phyloP scores from a whole-genome alignment of 495 filamentous ascomycete genomes.

The Penicillium cosmopolitanum region DNA sequence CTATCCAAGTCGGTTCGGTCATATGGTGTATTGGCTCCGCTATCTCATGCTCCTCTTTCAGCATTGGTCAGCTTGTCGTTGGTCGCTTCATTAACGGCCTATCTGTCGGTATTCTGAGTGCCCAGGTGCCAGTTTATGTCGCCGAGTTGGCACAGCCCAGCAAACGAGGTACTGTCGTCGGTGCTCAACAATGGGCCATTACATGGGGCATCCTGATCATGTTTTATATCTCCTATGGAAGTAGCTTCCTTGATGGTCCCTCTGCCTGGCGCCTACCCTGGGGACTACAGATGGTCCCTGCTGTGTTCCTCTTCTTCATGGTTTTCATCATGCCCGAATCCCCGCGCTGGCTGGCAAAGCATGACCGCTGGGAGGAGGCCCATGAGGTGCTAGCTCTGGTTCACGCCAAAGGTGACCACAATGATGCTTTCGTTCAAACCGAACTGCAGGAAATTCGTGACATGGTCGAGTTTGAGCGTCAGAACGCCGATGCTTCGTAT shows the following conservation, averaged over 20 bases:
- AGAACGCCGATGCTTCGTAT: conserved; percentile 64
- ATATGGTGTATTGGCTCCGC: conserved; percentile 70
- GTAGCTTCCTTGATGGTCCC: conserved; percentile 64
- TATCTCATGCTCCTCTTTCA: conserved; percentile 68
- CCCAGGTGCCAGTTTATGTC: conserved; percentile 77
- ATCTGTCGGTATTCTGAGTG: conserved; percentile 74
- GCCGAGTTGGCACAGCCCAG: conserved; percentile 70
- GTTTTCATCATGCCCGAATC: conserved; percentile 70
- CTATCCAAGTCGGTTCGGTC: conserved; percentile 63
- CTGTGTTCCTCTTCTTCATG: conserved; percentile 60
- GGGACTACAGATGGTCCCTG: conserved; percentile 74
- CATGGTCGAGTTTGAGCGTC: conserved; percentile 70
- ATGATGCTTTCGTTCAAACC: conserved; percentile 61
- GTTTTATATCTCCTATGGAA: conserved; percentile 53
- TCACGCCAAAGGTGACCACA: conserved; percentile 64
- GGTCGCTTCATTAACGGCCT: conserved; percentile 78
- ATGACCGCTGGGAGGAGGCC: conserved; percentile 72
- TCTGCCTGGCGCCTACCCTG: conserved; percentile 73
- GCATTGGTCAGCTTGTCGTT: conserved; percentile 71
- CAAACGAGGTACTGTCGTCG: conserved; percentile 72
- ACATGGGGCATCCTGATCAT: conserved; percentile 81
- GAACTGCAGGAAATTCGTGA: conserved; percentile 74
- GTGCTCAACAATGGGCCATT: conserved; percentile 75
- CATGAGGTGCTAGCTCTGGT: conserved; percentile 63
- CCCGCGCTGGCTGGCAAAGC: conserved; percentile 73